Evolutionary conservation across 2,329 filamentous ascomycete genomes (phyloP).

Genomic region (Penicillium sp.): DNA sequence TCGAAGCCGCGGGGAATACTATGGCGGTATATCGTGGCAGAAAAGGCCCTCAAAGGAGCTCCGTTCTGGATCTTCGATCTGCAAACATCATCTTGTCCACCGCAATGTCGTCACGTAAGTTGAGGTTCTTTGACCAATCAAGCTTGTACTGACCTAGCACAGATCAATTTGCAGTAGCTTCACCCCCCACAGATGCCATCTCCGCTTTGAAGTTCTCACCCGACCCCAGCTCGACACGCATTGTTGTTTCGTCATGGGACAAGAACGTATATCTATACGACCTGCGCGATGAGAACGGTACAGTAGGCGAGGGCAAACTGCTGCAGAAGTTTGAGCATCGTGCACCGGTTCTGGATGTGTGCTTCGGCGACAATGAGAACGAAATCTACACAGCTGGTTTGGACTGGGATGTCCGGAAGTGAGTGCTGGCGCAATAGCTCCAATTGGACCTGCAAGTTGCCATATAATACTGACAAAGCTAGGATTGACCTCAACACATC

Average conservation of each 20-base stretch:
- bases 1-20: slow-evolving; percentile 25
- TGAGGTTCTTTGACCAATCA: neutral
- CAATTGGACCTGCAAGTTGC: slow-evolving; percentile 46
- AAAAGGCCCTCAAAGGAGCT: slow-evolving; percentile 28
- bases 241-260: slow-evolving; percentile 95
- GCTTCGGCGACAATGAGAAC: slow-evolving; percentile 76
- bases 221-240: slow-evolving; percentile 62
- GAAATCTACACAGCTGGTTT: slow-evolving; percentile 82
- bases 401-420: slow-evolving; percentile 81
- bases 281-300: slow-evolving; percentile 51
- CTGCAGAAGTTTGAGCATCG: slow-evolving; percentile 71
- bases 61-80: slow-evolving; percentile 21
- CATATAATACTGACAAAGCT: slow-evolving; percentile 41
- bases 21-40: slow-evolving; percentile 31
- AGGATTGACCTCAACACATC: slow-evolving; percentile 68
- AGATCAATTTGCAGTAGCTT: slow-evolving; percentile 75
- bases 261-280: slow-evolving; percentile 88
- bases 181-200: slow-evolving; percentile 80
- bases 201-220: slow-evolving; percentile 83
- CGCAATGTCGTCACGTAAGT: slow-evolving; percentile 43
- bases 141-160: neutral
- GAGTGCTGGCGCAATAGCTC: slow-evolving; percentile 21
- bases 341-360: slow-evolving; percentile 83
- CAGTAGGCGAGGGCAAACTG: slow-evolving; percentile 57
- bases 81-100: slow-evolving; percentile 6